A percentile compares a stretch with the other conserved stretches of the same genome.
Conservation (phyloP, 2,329 filamentous ascomycete genomes). For the Cladophialophora psammophila region DNA sequence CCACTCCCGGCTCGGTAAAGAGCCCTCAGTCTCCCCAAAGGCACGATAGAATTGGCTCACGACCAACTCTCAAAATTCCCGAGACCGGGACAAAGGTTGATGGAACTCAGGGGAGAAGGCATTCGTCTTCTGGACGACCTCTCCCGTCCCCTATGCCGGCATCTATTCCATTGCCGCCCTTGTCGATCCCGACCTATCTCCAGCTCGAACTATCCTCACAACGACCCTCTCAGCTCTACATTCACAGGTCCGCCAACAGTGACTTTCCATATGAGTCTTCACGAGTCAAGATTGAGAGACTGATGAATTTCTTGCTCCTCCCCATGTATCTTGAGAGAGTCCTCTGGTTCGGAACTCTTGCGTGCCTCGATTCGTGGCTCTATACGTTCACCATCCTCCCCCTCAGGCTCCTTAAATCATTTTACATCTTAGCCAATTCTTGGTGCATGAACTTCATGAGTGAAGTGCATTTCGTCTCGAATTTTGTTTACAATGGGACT, state of each 20-base stretch:
- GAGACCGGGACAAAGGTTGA: slow-evolving; percentile 22
- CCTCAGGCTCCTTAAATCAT: slow-evolving; percentile 81
- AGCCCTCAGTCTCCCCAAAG: slow-evolving; percentile 33
- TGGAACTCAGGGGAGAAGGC: slow-evolving; percentile 23
- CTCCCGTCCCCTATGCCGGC: slow-evolving; percentile 58
- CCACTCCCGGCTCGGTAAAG: slow-evolving; percentile 26
- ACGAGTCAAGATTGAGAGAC: slow-evolving; percentile 86
- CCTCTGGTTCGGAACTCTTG: slow-evolving; percentile 84
- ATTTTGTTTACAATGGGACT: slow-evolving; percentile 80
- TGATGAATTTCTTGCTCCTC: slow-evolving; percentile 86
- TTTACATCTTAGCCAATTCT: slow-evolving; percentile 78
- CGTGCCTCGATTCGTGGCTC: slow-evolving; percentile 94
- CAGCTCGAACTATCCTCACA: slow-evolving; percentile 69
- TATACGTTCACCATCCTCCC: slow-evolving; percentile 96
- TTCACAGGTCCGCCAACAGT: slow-evolving; percentile 63
- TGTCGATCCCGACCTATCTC: slow-evolving; percentile 71
- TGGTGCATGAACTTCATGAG: slow-evolving; percentile 76
- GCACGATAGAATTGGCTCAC: slow-evolving; percentile 20
- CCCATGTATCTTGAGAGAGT: slow-evolving; percentile 83
- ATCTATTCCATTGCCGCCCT: slow-evolving; percentile 66
- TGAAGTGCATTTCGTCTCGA: slow-evolving; percentile 74
- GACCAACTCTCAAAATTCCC: slow-evolving; percentile 32
- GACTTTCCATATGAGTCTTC: slow-evolving; percentile 89
- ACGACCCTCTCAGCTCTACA: slow-evolving; percentile 68
- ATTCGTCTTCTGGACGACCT: slow-evolving; percentile 40